Base-by-base conservation (phyloP, 1,139 yeast species). In the Saccharomyces hybrid region DNA sequence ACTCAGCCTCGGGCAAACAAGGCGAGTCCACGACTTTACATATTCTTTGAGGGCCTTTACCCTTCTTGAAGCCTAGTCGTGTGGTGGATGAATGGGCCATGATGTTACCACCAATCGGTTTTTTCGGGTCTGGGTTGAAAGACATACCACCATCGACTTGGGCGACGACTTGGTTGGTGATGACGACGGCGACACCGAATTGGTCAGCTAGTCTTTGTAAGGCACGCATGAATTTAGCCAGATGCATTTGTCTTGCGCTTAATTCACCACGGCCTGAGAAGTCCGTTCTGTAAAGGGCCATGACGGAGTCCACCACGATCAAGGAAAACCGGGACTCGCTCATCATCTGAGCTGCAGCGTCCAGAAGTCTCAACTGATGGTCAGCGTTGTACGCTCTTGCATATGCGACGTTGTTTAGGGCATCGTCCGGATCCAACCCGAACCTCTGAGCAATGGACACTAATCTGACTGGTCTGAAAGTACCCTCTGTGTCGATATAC, bases 71-170 rank as follows among this genome's bases (percentile, higher is more conserved):
- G 51, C 89, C 86, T 58, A 93, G 78, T 64, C 98, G 80, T 1
- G 99, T 93, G 8, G 98, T 93, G 3, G 97, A 89, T 23, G 96
- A 85, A 70, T 95, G 99, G 1, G 99, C 99, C 71, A 95, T 85
- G 63, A 95, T 93, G 66, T 95, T 93, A 64, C 99, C 99, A 56
- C 99, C 99, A 63, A 95, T 93, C 8, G 99, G 99, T 70, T 95
- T 95, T 71, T 95, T 95, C 13, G 99, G 98, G 69, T 93, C 99
- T 0, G 96, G 95, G 63, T 90, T 89, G 71, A 85, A 91, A 79
- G 84, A 79, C 59, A 86, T 81, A 64, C 83, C 84, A 51, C 98
- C 98, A 69, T 93, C 99, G 23, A 95, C 99, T 71, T 91, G 97
- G 2, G 99, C 97, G 6, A 90, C 97, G 29, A 93, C 99, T 72